Percentiles rank a stretch among this genome's conserved stretches.
phyloP scores from a whole-genome alignment of 768 basidiomycete species.

The Hydnum rufescens region DNA sequence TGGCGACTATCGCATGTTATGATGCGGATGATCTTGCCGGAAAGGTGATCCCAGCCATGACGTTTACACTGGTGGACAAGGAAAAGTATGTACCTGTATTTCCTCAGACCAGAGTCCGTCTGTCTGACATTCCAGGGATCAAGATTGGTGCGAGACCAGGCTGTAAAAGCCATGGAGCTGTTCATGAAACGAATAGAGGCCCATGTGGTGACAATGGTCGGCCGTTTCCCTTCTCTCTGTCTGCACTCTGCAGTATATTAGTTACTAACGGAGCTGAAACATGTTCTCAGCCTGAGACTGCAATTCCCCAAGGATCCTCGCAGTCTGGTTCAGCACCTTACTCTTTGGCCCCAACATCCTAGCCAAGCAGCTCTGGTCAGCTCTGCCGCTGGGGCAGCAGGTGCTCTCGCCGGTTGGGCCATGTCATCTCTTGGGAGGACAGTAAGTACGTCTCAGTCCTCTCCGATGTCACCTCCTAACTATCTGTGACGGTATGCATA shows the following conservation, averaged over 20 bases:
- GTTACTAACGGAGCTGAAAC: neutral
- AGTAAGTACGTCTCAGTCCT: conserved; percentile 21
- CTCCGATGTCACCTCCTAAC: neutral
- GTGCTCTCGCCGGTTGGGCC: conserved; percentile 88
- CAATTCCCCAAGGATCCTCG: conserved; percentile 14
- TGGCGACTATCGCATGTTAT: conserved; percentile 83
- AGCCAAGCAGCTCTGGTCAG: conserved; percentile 41
- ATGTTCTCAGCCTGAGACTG: conserved; percentile 35
- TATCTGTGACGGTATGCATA: conserved; percentile 14
- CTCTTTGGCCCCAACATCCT: conserved; percentile 17
- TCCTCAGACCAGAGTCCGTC: neutral
- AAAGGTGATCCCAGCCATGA: conserved; percentile 75
- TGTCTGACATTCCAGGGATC: conserved; percentile 3
- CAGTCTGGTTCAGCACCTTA: conserved; percentile 11
- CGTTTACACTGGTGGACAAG: conserved; percentile 64
- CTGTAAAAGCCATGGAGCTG: conserved; percentile 79
- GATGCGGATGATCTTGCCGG: conserved; percentile 73
- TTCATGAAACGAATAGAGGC: conserved; percentile 70
- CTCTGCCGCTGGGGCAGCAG: conserved; percentile 78
- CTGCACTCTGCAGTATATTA: conserved; percentile 13
- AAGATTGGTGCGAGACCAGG: conserved; percentile 87
- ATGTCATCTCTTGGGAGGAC: conserved; percentile 77
- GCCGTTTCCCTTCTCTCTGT: too few relatives aligned
- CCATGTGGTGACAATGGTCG: conserved; percentile 68
- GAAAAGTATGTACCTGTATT: conserved; percentile 72